Percentiles rank a stretch among this genome's conserved stretches.
Evolutionary conservation across 306 rosid species (phyloP).

Genomic region (Hippophae rhamnoides): DNA sequence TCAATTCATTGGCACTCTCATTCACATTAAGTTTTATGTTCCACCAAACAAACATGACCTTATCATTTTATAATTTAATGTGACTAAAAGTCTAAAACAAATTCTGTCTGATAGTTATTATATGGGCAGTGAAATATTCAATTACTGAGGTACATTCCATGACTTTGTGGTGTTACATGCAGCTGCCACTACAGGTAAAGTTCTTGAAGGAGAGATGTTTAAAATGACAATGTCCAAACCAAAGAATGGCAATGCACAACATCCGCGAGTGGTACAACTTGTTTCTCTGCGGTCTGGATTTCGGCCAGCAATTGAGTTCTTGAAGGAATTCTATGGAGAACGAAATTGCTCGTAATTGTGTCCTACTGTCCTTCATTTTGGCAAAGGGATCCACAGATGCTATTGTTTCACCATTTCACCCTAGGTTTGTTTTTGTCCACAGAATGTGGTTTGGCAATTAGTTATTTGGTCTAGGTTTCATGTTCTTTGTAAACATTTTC

Average conservation of each 20-base stretch:
- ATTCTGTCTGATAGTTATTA: no score
- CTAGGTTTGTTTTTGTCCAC: background rate
- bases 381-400: background rate
- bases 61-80: no score
- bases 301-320: conserved; percentile 38
- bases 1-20: no score
- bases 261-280: conserved; percentile 33
- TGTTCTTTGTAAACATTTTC: no score
- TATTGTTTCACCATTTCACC: background rate
- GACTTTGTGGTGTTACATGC: conserved; percentile 16
- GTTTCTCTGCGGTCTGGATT: conserved; percentile 46
- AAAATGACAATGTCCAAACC: conserved; percentile 46
- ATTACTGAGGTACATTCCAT: background rate
- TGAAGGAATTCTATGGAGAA: conserved; percentile 36
- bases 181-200: conserved; percentile 30
- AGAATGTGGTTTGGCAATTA: background rate
- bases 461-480: background rate
- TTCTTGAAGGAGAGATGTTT: conserved; percentile 66
- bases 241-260: conserved; percentile 42
- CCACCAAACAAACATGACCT: no score
- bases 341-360: conserved; percentile 15
- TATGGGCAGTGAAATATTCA: background rate
- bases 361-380: conserved; percentile 3
- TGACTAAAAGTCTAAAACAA: no score
- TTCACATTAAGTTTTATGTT: no score